A percentile compares a stretch with the other conserved stretches of the same genome.
Evolutionary conservation across 2,329 filamentous ascomycete genomes (phyloP).

Genomic region (Pseudofabraea citricarpa): DNA sequence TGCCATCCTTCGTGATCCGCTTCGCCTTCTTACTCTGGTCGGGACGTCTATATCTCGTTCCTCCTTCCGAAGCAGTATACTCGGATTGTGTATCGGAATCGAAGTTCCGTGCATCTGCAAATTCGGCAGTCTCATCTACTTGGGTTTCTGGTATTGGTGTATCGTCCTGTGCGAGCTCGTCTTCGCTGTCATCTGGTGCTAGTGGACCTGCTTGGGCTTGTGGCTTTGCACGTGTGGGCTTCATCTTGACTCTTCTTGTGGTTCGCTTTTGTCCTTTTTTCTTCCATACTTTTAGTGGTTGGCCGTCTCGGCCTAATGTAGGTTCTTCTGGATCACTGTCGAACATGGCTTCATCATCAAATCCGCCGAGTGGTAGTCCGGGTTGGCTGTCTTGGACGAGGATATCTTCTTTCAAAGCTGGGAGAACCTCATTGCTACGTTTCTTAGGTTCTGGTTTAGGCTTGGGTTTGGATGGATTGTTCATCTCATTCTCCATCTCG

Average conservation of each 20-base stretch:
- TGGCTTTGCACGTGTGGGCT: slow-evolving; percentile 45
- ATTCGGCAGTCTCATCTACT: slow-evolving; percentile 8
- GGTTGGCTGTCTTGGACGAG: slow-evolving; percentile 39
- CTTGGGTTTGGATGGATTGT: slow-evolving; percentile 9
- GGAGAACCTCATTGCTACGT: too few relatives aligned
- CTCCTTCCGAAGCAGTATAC: slow-evolving; percentile 29
- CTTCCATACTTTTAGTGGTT: slow-evolving; percentile 63
- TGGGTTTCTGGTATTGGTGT: slow-evolving; percentile 20
- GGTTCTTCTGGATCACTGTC: slow-evolving; percentile 46
- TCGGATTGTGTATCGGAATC: slow-evolving; percentile 24
- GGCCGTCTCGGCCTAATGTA: slow-evolving; percentile 47
- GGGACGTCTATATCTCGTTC: slow-evolving; percentile 27
- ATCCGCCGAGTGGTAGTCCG: slow-evolving; percentile 48
- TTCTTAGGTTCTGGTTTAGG: too few relatives aligned
- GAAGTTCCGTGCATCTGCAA: slow-evolving; percentile 23
- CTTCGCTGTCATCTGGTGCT: slow-evolving; percentile 26
- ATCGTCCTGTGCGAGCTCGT: slow-evolving; percentile 25
- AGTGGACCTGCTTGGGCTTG: slow-evolving; percentile 30
- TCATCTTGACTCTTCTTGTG: slow-evolving; percentile 64
- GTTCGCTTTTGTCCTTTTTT: slow-evolving; percentile 82
- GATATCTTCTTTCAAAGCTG: slow-evolving; percentile 28
- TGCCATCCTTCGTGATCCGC: slow-evolving; percentile 27
- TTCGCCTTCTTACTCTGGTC: slow-evolving; percentile 24
- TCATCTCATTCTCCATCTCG: slow-evolving; percentile 58
- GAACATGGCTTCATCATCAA: slow-evolving; percentile 57